Evolutionary conservation across 2,329 filamentous ascomycete genomes (phyloP), one percentile per base, ranked within the genome.

Genomic region (Tolypocladium album): DNA sequence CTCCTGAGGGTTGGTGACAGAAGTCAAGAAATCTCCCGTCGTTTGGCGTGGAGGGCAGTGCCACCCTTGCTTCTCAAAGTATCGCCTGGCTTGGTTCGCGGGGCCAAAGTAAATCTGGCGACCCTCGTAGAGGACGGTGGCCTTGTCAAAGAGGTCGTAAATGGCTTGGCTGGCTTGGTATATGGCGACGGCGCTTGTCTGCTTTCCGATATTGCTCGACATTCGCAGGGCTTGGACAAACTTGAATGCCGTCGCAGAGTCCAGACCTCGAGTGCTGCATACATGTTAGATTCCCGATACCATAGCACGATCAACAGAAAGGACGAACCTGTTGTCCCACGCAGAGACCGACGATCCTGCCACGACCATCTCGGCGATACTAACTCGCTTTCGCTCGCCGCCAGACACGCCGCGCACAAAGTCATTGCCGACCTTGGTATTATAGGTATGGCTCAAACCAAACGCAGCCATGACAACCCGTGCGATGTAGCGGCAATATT

Each of bases 301-400:
- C 12, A 31, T 17, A 24, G n/a, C 22, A 7, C 4, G 39, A 24
- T n/a, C 20, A 9, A 15, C 7, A 22, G 17, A 12, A 6, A 34
- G 11, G 17, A 61, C 63, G 43, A 57, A 72, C 69, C 81, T 86
- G 64, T 90, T 90, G 62, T 88, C 90, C 89, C 90, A 94, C 0
- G 73, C 75, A 7, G 67, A 70, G 47, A 85, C 71, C 0, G 81
- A 81, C 0, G 83, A 82, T 40, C 79, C 77, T 20, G 86, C 86
- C 13, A 92, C 76, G 61, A 88, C 81, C 64, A 89, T 90, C 72
- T 94, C 90, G 1, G 88, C 89, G 62, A 94, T 91, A 53, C 86
- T 89, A 6, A 95, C 90, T 70, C 91, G 85, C 75, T 94, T 92
- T 60, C 86, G 79, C 70, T 90, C 87, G 43, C 88, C 87, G 34